Conservation (phyloP, 495 filamentous ascomycete species). For the Penicillium nucicola region DNA sequence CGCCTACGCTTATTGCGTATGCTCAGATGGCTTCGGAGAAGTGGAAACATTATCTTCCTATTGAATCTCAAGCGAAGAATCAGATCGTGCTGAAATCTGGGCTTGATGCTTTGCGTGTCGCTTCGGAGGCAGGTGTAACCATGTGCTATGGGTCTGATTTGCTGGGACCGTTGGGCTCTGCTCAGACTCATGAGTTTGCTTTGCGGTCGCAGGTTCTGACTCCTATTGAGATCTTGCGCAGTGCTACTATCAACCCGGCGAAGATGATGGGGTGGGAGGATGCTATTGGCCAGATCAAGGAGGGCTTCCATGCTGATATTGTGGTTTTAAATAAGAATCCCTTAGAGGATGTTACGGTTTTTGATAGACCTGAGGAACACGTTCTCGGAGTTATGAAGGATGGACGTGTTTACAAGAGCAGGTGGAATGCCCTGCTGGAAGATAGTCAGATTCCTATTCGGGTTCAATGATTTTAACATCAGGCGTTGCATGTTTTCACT, state of each 20-base stretch:
- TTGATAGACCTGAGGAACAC: slow-evolving; percentile 43
- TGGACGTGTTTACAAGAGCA: slow-evolving; percentile 43
- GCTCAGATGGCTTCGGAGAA: slow-evolving; percentile 42
- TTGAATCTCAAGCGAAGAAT: slow-evolving; percentile 42
- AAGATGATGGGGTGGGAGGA: slow-evolving; percentile 40
- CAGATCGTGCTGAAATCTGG: slow-evolving; percentile 42
- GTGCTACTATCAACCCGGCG: slow-evolving; percentile 51
- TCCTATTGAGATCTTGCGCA: slow-evolving; percentile 42
- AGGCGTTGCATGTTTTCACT: not conserved
- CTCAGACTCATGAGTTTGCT: slow-evolving; percentile 50
- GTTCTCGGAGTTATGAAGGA: slow-evolving; percentile 49
- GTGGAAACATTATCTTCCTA: slow-evolving; percentile 41
- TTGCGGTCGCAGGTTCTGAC: slow-evolving; percentile 42
- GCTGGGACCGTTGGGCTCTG: slow-evolving; percentile 41
- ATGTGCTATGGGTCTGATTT: slow-evolving; percentile 58
- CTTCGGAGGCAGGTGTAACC: slow-evolving; percentile 43
- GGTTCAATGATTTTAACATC: slow-evolving; percentile 14
- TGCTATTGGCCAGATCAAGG: slow-evolving; percentile 42
- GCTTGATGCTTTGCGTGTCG: slow-evolving; percentile 40
- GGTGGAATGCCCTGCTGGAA: slow-evolving; percentile 35
- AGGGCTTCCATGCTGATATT: slow-evolving; percentile 41
- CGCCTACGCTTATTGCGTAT: slow-evolving; percentile 53
- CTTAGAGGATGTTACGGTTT: slow-evolving; percentile 48
- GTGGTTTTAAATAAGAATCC: slow-evolving; percentile 44
- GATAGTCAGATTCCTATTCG: slow-evolving; percentile 26